Conservation (phyloP, 1,139 yeast species). For the Yamadazyma dendronema region DNA sequence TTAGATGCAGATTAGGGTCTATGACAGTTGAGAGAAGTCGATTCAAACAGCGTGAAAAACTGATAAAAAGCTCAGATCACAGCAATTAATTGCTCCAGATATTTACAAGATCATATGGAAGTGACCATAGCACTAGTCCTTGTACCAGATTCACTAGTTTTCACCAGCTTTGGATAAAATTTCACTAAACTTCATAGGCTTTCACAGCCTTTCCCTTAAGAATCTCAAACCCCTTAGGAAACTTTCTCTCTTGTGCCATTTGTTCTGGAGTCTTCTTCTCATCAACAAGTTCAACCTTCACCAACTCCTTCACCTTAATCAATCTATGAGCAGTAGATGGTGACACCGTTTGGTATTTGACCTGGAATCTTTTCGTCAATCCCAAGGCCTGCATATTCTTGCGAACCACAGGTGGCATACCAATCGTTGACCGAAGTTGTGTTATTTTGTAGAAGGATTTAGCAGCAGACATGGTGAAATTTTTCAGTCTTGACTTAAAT, state of each 20-base stretch:
- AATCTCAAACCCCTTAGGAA: constrained; percentile 57
- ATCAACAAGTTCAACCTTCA: constrained; percentile 76
- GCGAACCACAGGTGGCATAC: constrained; percentile 69
- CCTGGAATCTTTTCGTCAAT: constrained; percentile 68
- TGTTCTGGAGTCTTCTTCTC: constrained; percentile 47
- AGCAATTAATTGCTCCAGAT: no score
- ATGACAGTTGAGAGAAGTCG: no score
- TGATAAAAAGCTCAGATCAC: no score
- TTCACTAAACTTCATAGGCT: constrained; percentile 5
- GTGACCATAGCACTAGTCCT: no score
- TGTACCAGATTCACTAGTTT: no score
- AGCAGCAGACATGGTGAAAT: constrained; percentile 13
- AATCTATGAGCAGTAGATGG: constrained; percentile 86
- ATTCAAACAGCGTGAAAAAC: no score
- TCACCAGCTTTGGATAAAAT: background rate
- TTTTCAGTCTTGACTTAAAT: constrained; percentile 5
- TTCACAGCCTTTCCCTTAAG: constrained; percentile 15
- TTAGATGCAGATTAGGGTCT: no score
- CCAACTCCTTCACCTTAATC: constrained; percentile 80
- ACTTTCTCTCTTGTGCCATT: constrained; percentile 56
- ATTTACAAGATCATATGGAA: no score
- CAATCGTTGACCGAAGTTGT: constrained; percentile 79
- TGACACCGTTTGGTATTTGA: constrained; percentile 69
- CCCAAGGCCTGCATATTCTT: constrained; percentile 74
- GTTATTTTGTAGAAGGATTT: constrained; percentile 56